These are phyloP conservation scores for Globomyces pollinis-pini DNA, from an alignment of 192 early-diverging fungal genomes.

Conservation along the genomic window DNA sequence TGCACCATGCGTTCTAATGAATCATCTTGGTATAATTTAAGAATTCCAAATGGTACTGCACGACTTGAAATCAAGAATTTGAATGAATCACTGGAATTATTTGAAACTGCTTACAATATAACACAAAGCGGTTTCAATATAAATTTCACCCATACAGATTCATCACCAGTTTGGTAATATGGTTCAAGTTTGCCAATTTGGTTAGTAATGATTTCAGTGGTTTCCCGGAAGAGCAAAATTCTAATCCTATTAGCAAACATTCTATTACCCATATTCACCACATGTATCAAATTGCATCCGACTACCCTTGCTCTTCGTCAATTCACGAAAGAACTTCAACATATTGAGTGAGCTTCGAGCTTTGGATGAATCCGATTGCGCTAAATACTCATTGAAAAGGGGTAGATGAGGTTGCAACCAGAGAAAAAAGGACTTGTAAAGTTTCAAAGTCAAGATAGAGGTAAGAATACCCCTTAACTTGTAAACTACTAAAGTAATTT, in stretches of 20 bases:
- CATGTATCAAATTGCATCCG: conserved; percentile 5
- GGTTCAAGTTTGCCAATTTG: neutral
- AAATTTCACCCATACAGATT: neutral
- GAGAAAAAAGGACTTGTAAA: conserved; percentile 7
- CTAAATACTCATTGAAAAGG: neutral
- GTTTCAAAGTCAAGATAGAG: conserved; percentile 5
- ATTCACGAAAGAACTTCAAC: conserved; percentile 3
- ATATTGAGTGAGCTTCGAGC: conserved; percentile 2
- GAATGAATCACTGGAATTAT: neutral
- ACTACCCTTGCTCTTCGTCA: neutral
- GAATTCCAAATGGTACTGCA: conserved; percentile 5
- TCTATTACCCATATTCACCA: conserved; percentile 3
- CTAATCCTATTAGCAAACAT: neutral
- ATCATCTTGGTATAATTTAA: conserved; percentile 4
- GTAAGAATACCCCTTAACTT: neutral
- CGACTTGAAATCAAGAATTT: neutral
- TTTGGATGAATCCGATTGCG: neutral
- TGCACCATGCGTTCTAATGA: conserved; percentile 1
- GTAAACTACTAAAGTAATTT: neutral
- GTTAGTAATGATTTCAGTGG: neutral
- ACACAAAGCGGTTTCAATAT: neutral
- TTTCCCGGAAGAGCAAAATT: conserved; percentile 4
- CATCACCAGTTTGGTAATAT: neutral
- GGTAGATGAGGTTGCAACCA: conserved; percentile 1
- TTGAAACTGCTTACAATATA: neutral